phyloP scores from a whole-genome alignment of 495 filamentous ascomycete genomes.

The Pseudotulostoma volvatum region DNA sequence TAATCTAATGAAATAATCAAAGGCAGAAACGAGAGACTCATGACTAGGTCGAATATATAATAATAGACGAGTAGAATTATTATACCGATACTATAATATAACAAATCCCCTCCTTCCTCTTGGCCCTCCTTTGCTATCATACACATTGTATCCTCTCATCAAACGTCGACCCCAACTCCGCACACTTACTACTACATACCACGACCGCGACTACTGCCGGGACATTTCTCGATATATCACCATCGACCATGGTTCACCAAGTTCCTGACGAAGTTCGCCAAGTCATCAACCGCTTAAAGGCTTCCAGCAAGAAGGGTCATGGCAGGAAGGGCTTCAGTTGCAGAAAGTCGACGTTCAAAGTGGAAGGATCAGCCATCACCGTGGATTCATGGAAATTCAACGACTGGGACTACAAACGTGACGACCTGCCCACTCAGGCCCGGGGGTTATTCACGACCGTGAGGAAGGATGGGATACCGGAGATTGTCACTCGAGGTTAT shows the following conservation, averaged over 20 bases:
- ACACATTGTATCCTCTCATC: too few relatives aligned
- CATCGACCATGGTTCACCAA: slow-evolving; percentile 33
- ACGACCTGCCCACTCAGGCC: slow-evolving; percentile 71
- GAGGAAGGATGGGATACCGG: slow-evolving; percentile 40
- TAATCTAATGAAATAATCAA: too few relatives aligned
- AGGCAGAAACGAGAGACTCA: too few relatives aligned
- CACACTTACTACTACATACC: neutral
- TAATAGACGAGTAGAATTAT: too few relatives aligned
- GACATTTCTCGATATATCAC: slow-evolving; percentile 1
- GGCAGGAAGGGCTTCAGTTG: slow-evolving; percentile 40
- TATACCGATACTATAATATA: too few relatives aligned
- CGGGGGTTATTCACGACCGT: slow-evolving; percentile 78
- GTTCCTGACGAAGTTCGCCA: slow-evolving; percentile 42
- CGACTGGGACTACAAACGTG: slow-evolving; percentile 89
- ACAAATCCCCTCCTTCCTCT: too few relatives aligned
- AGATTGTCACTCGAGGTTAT: slow-evolving; percentile 79
- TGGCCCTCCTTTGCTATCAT: too few relatives aligned
- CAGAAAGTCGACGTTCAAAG: slow-evolving; percentile 57
- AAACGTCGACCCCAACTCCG: slow-evolving; percentile 4
- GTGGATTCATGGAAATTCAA: slow-evolving; percentile 88
- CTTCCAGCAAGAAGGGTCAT: slow-evolving; percentile 28
- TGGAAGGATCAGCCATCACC: slow-evolving; percentile 40
- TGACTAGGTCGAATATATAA: too few relatives aligned
- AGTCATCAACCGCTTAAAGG: slow-evolving; percentile 41
- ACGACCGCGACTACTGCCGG: slow-evolving; percentile 1